These are phyloP conservation scores for Petunia axillaris DNA, from an alignment of 257 asterid genomes.

Conservation along the genomic window DNA sequence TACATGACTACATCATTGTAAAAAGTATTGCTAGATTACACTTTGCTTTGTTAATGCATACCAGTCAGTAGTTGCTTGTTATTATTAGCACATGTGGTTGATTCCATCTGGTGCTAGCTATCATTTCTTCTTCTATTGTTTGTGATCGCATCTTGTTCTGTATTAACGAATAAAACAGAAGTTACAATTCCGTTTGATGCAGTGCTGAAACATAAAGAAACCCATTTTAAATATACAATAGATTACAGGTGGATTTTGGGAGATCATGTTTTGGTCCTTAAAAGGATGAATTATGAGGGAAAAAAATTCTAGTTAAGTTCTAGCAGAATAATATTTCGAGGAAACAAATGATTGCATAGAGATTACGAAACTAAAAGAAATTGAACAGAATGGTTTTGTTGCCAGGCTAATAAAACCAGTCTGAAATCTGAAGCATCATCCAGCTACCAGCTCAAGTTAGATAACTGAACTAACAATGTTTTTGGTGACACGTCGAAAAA, in stretches of 20 bases:
- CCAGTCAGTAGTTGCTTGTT: slow-evolving; percentile 1
- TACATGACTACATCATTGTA: background rate
- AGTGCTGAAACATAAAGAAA: background rate
- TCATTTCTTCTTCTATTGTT: background rate
- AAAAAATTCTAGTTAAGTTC: no score
- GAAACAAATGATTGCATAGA: no score
- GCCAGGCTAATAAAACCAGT: no score
- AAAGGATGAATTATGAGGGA: no score
- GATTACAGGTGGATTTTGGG: background rate
- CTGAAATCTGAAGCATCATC: no score
- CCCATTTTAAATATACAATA: background rate
- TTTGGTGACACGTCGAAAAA: no score
- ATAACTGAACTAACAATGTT: no score
- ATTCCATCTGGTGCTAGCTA: background rate
- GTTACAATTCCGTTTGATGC: background rate
- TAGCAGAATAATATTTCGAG: no score
- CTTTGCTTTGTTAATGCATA: background rate
- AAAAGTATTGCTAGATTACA: background rate
- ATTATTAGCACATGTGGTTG: background rate
- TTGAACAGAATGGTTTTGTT: no score
- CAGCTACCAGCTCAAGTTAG: no score
- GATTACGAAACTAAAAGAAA: no score
- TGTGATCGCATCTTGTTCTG: background rate
- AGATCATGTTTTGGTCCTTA: no score
- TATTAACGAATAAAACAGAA: background rate